A percentile compares a stretch with the other conserved stretches of the same genome.
phyloP scores from a whole-genome alignment of 805 yeast genomes.

The Saccharomyces paradoxus region DNA sequence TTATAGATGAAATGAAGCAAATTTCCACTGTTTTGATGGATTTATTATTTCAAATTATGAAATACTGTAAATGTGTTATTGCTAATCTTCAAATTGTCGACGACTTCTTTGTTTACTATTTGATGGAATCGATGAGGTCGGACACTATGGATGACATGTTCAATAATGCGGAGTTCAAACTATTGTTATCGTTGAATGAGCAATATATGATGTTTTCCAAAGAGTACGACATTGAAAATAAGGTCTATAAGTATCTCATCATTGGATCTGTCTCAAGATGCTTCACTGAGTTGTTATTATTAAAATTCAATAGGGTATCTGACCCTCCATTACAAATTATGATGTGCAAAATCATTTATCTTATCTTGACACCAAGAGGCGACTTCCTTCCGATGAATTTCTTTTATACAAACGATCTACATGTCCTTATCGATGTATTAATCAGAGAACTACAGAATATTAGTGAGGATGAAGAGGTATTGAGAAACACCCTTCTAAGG shows the following conservation, averaged over 20 bases:
- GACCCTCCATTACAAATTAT: slow-evolving; percentile 67
- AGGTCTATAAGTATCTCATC: slow-evolving; percentile 49
- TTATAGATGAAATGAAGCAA: slow-evolving; percentile 31
- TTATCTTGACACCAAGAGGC: slow-evolving; percentile 52
- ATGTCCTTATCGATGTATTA: slow-evolving; percentile 75
- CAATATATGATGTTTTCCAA: slow-evolving; percentile 66
- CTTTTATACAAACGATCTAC: slow-evolving; percentile 75
- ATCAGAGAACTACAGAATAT: slow-evolving; percentile 70
- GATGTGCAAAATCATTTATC: slow-evolving; percentile 68
- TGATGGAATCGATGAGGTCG: slow-evolving; percentile 39
- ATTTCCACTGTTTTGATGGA: slow-evolving; percentile 41
- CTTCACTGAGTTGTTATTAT: slow-evolving; percentile 61
- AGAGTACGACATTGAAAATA: slow-evolving; percentile 32
- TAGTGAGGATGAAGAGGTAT: slow-evolving; percentile 47
- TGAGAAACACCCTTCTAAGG: slow-evolving; percentile 64
- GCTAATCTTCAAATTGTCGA: slow-evolving; percentile 38
- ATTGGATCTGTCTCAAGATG: slow-evolving; percentile 37
- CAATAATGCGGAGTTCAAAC: slow-evolving; percentile 60
- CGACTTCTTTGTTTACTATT: slow-evolving; percentile 38
- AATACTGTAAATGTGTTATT: slow-evolving; percentile 37
- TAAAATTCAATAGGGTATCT: slow-evolving; percentile 66
- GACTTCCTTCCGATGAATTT: slow-evolving; percentile 50
- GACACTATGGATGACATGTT: slow-evolving; percentile 45
- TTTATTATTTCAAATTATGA: slow-evolving; percentile 48
- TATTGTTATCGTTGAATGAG: slow-evolving; percentile 71